Evolutionary conservation across 1,284 basidiomycete genomes (phyloP).

Genomic region (Ganoderma resinaceum): DNA sequence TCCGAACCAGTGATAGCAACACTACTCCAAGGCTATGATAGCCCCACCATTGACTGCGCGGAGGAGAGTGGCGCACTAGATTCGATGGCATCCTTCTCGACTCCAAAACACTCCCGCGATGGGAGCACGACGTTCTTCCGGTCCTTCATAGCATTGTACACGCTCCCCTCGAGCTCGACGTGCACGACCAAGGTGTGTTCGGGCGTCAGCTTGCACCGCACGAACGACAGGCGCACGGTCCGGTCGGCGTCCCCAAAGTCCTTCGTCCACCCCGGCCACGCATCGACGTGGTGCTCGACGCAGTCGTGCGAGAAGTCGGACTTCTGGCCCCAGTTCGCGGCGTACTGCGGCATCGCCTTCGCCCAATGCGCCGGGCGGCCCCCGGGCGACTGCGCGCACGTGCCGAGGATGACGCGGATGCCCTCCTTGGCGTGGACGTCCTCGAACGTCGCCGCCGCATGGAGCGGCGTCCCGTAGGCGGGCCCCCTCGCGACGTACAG

Average conservation of each 20-base stretch:
- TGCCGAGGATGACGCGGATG: conserved; percentile 7
- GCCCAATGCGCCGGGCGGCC: conserved; percentile 4
- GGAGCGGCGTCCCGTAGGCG: background rate
- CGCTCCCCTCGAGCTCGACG: conserved; percentile 1
- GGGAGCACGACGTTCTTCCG: background rate
- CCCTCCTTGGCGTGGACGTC: conserved; percentile 4
- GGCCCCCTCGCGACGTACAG: background rate
- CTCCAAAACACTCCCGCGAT: background rate
- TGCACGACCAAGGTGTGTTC: conserved; percentile 1
- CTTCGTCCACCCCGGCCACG: conserved; percentile 7
- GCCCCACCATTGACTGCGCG: background rate
- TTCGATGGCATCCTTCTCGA: background rate
- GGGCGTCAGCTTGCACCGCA: conserved; percentile 1
- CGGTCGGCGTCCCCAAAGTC: conserved; percentile 10
- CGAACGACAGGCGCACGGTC: conserved; percentile 13
- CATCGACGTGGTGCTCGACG: conserved; percentile 6
- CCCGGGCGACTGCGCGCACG: background rate
- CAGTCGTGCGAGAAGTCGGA: conserved; percentile 3
- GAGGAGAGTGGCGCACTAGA: background rate
- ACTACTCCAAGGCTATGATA: background rate
- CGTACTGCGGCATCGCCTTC: background rate
- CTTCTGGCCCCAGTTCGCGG: background rate
- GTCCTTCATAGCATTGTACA: background rate
- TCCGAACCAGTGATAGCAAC: background rate
- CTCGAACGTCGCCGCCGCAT: background rate